A percentile compares a stretch with the other conserved stretches of the same genome.
phyloP scores from a whole-genome alignment of 2,329 filamentous ascomycete species.

The Fusarium liriodendri region DNA sequence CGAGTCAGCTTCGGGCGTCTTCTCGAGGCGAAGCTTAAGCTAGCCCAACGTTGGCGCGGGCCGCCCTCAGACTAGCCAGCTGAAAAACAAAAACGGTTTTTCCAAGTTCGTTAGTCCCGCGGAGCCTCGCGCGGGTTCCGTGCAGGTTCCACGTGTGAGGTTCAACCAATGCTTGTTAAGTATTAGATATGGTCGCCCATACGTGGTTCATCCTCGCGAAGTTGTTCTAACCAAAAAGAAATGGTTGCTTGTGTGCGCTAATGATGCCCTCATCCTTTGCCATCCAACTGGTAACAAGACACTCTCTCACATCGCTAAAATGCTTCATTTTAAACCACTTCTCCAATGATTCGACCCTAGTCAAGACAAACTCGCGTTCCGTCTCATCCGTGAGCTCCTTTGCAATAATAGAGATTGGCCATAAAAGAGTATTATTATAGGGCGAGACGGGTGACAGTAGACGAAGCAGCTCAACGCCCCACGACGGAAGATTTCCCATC shows the following conservation, averaged over 20 bases:
- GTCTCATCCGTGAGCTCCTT: slow-evolving; percentile 14
- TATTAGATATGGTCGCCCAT: not conserved
- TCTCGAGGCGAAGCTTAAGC: not conserved
- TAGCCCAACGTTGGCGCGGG: not conserved
- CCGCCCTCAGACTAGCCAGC: not conserved
- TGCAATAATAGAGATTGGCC: slow-evolving; percentile 28
- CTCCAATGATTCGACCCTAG: slow-evolving; percentile 15
- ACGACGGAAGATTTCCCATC: slow-evolving; percentile 28
- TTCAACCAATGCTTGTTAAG: not conserved
- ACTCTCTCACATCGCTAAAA: slow-evolving; percentile 15
- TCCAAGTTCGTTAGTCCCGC: not conserved
- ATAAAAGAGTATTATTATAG: slow-evolving; percentile 26
- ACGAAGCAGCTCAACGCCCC: slow-evolving; percentile 18
- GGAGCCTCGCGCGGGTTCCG: not conserved
- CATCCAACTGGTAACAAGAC: slow-evolving; percentile 14
- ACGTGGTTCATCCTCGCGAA: not conserved
- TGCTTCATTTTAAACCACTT: slow-evolving; percentile 27
- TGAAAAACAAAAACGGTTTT: not conserved
- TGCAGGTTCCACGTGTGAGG: not conserved
- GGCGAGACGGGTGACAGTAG: slow-evolving; percentile 4
- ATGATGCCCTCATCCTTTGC: slow-evolving; percentile 5
- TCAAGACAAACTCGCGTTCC: slow-evolving; percentile 4
- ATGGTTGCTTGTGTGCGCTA: not conserved
- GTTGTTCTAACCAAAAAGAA: slow-evolving; percentile 6
- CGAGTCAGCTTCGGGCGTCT: not conserved